phyloP scores from a whole-genome alignment of 352 stramenopile genomes.

The Aphanomyces astaci region DNA sequence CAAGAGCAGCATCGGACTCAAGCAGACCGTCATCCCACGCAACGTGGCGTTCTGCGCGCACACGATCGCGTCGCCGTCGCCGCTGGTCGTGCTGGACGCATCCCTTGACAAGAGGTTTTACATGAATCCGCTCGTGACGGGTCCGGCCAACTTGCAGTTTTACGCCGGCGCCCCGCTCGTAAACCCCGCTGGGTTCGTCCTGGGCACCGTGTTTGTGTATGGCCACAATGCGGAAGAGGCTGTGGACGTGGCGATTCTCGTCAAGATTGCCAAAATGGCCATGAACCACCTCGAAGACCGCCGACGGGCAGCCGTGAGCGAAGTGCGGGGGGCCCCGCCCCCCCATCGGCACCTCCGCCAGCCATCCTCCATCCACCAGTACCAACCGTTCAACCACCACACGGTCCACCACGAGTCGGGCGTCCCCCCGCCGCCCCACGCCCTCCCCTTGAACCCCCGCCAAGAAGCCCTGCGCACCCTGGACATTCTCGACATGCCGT shows the following conservation, averaged over 20 bases:
- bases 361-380: background rate
- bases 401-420: background rate
- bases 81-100: slow-evolving; percentile 69
- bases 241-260: background rate
- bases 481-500: slow-evolving; percentile 66
- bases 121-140: slow-evolving; percentile 62
- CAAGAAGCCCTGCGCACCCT: slow-evolving; percentile 6
- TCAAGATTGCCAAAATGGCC: slow-evolving; percentile 10
- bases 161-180: slow-evolving; percentile 72
- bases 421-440: background rate
- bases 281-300: slow-evolving; percentile 22
- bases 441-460: background rate
- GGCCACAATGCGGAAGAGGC: background rate
- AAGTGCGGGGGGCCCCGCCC: background rate
- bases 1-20: slow-evolving; percentile 52
- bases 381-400: background rate
- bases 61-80: slow-evolving; percentile 65
- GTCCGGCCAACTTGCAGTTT: slow-evolving; percentile 64
- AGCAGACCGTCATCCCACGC: slow-evolving; percentile 65
- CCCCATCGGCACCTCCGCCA: background rate
- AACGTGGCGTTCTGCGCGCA: slow-evolving; percentile 72
- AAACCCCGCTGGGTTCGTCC: slow-evolving; percentile 38
- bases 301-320: background rate
- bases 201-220: slow-evolving; percentile 14
- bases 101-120: slow-evolving; percentile 65